Conservation (phyloP, 169 alveolate genomes). For the Eimeria praecox region DNA sequence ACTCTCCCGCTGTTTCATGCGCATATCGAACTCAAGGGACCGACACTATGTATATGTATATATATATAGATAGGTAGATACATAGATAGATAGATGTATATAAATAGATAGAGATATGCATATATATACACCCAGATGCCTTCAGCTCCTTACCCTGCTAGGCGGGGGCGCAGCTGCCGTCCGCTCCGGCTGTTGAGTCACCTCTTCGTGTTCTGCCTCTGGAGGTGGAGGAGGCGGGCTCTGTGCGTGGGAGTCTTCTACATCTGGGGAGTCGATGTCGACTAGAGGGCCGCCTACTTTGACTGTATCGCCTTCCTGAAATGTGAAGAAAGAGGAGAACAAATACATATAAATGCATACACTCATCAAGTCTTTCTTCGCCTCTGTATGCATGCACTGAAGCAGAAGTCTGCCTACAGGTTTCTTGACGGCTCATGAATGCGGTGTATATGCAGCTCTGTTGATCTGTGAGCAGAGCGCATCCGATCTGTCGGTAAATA, state of each 20-base stretch:
- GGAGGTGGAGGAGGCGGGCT: constrained; percentile 9
- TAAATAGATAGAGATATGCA: too few species aligned
- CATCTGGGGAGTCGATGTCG: constrained; percentile 90
- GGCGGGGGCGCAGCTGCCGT: constrained; percentile 9
- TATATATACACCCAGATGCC: too few species aligned
- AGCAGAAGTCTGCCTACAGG: background rate
- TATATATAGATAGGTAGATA: too few species aligned
- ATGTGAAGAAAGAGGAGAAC: background rate
- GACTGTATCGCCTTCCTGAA: constrained; percentile 88
- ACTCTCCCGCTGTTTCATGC: too few species aligned
- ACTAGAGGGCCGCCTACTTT: constrained; percentile 90
- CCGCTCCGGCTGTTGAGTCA: background rate
- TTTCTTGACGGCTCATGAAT: background rate
- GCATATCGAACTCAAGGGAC: too few species aligned
- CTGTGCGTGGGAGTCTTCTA: constrained; percentile 13
- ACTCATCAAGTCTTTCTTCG: background rate
- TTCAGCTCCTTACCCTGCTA: background rate
- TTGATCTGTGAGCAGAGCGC: background rate
- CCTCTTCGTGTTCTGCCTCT: background rate
- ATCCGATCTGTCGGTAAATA: background rate
- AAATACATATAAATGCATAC: background rate
- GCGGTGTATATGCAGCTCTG: background rate
- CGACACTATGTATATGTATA: too few species aligned
- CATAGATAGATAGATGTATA: too few species aligned
- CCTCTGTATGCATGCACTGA: background rate